These are phyloP conservation scores for Xylaria flabelliformis DNA, from an alignment of 495 filamentous ascomycete genomes.

Conservation along the genomic window DNA sequence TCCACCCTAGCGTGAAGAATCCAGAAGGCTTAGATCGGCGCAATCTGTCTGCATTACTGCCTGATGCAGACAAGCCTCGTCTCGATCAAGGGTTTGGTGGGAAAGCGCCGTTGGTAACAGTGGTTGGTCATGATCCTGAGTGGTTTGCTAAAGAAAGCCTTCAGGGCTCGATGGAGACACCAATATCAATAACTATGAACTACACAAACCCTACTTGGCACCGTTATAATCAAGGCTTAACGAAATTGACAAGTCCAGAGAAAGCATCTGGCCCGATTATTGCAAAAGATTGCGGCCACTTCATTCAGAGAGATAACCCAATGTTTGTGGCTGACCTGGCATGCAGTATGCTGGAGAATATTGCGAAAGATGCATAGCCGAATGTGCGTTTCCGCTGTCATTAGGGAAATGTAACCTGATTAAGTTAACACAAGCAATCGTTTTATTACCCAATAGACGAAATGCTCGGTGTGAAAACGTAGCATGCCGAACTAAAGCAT, in stretches of 20 bases:
- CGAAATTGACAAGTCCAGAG: constrained; percentile 49
- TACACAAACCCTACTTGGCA: constrained; percentile 64
- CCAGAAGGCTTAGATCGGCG: constrained; percentile 62
- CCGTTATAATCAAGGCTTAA: constrained; percentile 62
- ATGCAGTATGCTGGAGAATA: constrained; percentile 42
- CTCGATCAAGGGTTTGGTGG: constrained; percentile 49
- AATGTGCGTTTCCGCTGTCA: not conserved
- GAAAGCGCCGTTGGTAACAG: constrained; percentile 53
- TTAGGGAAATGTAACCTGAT: not conserved
- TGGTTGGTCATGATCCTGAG: constrained; percentile 68
- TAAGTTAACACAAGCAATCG: constrained; percentile 10
- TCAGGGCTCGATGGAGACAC: constrained; percentile 43
- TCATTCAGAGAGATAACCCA: constrained; percentile 67
- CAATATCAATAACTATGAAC: constrained; percentile 52
- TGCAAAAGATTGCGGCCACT: constrained; percentile 64
- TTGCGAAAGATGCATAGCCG: constrained; percentile 11
- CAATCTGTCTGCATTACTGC: constrained; percentile 57
- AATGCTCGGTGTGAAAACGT: not conserved
- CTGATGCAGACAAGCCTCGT: constrained; percentile 53
- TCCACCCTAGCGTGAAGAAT: constrained; percentile 62
- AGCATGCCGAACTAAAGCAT: not conserved
- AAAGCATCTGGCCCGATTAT: constrained; percentile 55
- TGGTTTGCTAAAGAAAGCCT: constrained; percentile 61
- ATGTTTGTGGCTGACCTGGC: constrained; percentile 60
- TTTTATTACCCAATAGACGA: not conserved